Conservation (phyloP, 1,284 basidiomycete species). For the Rhodotorula mucilaginosa region DNA sequence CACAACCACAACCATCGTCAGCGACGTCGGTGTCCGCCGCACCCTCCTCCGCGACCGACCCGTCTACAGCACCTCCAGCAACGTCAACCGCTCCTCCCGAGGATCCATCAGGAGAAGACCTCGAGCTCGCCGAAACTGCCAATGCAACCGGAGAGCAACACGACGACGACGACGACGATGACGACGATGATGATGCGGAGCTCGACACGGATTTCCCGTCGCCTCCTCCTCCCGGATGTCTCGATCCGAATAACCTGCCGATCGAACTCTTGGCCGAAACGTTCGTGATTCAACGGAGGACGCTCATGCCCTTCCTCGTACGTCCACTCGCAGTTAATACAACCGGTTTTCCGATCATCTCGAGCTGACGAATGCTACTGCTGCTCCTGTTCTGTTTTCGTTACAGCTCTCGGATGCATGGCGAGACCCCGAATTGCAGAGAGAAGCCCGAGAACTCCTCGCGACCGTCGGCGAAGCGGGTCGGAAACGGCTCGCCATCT, state of each 20-base stretch:
- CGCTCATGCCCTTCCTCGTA: slow-evolving; percentile 38
- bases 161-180: slow-evolving; percentile 16
- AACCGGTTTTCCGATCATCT: background rate
- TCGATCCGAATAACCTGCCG: slow-evolving; percentile 43
- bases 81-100: background rate
- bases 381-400: background rate
- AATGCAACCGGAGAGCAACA: background rate
- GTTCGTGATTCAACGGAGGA: slow-evolving; percentile 37
- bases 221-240: slow-evolving; percentile 47
- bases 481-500: slow-evolving; percentile 31
- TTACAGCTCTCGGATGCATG: slow-evolving; percentile 39
- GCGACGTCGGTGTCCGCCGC: background rate
- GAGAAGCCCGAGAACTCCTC: slow-evolving; percentile 38
- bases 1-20: background rate
- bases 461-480: slow-evolving; percentile 40
- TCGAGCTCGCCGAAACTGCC: background rate
- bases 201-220: slow-evolving; percentile 38
- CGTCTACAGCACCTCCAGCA: background rate
- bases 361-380: background rate
- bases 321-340: background rate
- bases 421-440: slow-evolving; percentile 22
- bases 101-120: background rate
- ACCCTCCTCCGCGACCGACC: background rate
- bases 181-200: slow-evolving; percentile 40
- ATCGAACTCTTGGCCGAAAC: slow-evolving; percentile 31